These are phyloP conservation scores for Silybum marianum DNA, from an alignment of 129 eudicot genomes.

Conservation along the genomic window DNA sequence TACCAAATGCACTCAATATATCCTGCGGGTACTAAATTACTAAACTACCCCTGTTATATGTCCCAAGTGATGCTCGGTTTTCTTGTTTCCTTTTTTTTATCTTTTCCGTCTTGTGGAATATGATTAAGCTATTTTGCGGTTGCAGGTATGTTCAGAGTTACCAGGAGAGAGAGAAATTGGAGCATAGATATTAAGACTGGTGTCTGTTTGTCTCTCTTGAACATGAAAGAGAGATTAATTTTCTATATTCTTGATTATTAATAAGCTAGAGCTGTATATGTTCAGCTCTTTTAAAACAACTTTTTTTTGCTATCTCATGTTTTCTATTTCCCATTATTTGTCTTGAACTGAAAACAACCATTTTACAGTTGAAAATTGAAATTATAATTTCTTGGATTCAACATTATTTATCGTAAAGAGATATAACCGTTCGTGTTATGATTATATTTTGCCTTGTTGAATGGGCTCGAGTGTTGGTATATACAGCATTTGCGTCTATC, in stretches of 20 bases:
- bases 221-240: slow-evolving; percentile 10
- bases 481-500: too few relatives aligned
- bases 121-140: slow-evolving; percentile 12
- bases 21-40: too few relatives aligned
- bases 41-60: too few relatives aligned
- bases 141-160: slow-evolving; percentile 37
- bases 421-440: too few relatives aligned
- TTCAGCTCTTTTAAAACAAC: slow-evolving; percentile 18
- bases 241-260: neutral
- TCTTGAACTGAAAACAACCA: neutral
- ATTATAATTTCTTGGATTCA: neutral
- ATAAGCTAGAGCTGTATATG: slow-evolving; percentile 19
- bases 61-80: too few relatives aligned
- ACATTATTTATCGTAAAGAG: neutral
- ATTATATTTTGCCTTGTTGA: too few relatives aligned
- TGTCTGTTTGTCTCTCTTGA: neutral
- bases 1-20: too few relatives aligned
- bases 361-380: neutral
- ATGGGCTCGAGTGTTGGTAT: too few relatives aligned
- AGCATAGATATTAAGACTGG: slow-evolving; percentile 38
- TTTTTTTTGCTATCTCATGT: neutral
- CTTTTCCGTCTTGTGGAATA: neutral
- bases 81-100: neutral
- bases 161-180: slow-evolving; percentile 39
- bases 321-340: neutral